Evolutionary conservation across 2,329 filamentous ascomycete species (phyloP), one percentile per base, ranked within the genome.

Genomic region (Podosphaera aphanis): DNA sequence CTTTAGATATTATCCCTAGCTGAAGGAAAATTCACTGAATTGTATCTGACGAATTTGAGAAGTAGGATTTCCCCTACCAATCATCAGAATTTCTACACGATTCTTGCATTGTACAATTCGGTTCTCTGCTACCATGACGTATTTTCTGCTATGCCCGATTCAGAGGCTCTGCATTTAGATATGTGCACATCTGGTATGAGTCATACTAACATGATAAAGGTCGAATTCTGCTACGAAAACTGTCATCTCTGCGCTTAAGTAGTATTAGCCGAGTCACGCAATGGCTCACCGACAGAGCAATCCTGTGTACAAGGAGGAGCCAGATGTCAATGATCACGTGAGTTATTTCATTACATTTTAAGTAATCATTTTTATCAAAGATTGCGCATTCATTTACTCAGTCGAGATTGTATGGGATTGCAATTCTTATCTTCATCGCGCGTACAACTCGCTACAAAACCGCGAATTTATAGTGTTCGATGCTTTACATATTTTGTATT

Each of bases 231-330:
- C n/a, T 16, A n/a, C 21, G n/a, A 25, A 42, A 25, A 15, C 10
- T 8, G n/a, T 8, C 8, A n/a, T 15, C 7, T 42, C 20, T 10
- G 2, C 20, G 4, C n/a, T 11, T 15, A 8, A 10, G 21, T 11
- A 25, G 23, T 15, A 21, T 18, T 27, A 11, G 6, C 18, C 25
- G 15, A 16, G 10, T 3, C 10, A 16, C 39, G 39, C 5, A 47
- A 58, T 58, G 56, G 50, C 56, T 29, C 56, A 59, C 53, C 56
- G 54, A 49, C 57, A 57, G 47, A 54, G 21, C 25, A 35, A 49
- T 43, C 53, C 52, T 47, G 53, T 50, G 45, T 67, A 66, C 61
- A 68, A 68, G 60, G 63, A 67, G 58, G 64, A 67, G 49, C 59
- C 64, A 19, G 54, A 53, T 45, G 53, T 56, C 42, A 52, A 62